Base-by-base conservation (phyloP, 768 basidiomycete species). In the Mycena latifolia region DNA sequence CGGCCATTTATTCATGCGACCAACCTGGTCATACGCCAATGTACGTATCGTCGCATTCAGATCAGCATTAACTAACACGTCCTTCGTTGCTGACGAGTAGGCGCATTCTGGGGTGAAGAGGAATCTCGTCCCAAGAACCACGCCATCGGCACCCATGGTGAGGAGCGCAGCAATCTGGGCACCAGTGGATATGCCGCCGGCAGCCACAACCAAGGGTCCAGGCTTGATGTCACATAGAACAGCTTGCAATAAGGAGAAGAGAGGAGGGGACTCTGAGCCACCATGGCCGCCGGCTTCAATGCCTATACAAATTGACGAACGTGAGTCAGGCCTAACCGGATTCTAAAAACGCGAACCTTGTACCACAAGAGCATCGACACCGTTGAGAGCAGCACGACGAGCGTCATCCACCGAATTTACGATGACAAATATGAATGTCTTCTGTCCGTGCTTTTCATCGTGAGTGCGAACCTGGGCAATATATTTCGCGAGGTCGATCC, bases 121-220 rank as follows among this genome's bases (percentile, higher is more conserved):
- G 73, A 91, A 86, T 0, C 88, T 83, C 0, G 90, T 90, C 28
- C 90, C 90, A 5, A 86, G 69, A 3, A 84, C 85, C 5, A 78
- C 86, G 2, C 86, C 90, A 5, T 82, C 73, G n/a, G n/a, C n/a
- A n/a, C n/a, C n/a, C n/a, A n/a, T n/a, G n/a, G n/a, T n/a, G n/a
- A n/a, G n/a, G n/a, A 86, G 67, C 2, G 82, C 74, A 20, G 87
- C 85, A 55, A 87, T 73, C 53, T 89, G 86, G 0, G 76, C 66
- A 11, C 89, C 88, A 5, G 77, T 84, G 3, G 80, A 75, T 55
- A 92, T 72, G 0, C 89, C 90, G 8, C 91, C 91, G 0, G 90
- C 89, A 2, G 86, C 89, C n/a, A 91, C 67, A 56, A 90, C 71
- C 2, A 80, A 80, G 0, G 84, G 84, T 3, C 77, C 77, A 10